These are phyloP conservation scores for Saksenaea oblongispora DNA, from an alignment of 371 early-diverging fungal species.

Conservation along the genomic window DNA sequence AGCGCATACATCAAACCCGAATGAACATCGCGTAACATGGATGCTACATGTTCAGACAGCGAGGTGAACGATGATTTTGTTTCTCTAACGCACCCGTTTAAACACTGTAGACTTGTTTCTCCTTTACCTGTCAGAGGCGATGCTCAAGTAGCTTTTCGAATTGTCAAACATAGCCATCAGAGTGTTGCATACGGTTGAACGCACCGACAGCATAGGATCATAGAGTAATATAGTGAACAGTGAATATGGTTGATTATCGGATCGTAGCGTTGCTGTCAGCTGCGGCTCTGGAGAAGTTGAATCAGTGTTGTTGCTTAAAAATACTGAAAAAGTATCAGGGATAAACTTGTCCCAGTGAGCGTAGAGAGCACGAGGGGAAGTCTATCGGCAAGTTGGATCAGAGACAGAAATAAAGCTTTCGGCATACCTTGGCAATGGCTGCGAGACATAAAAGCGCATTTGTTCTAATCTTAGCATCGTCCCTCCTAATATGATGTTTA, in stretches of 20 bases:
- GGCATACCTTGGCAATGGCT: conserved; percentile 51
- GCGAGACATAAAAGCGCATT: conserved; percentile 61
- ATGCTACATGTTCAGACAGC: conserved; percentile 44
- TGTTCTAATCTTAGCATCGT: conserved; percentile 55
- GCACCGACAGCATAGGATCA: conserved; percentile 46
- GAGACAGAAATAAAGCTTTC: background rate
- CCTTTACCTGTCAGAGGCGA: conserved; percentile 59
- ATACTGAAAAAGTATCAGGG: conserved; percentile 47
- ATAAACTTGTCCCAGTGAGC: conserved; percentile 63
- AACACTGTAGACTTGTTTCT: background rate
- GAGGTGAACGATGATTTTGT: conserved; percentile 51
- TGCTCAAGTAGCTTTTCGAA: conserved; percentile 59
- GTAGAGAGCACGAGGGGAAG: conserved; percentile 56
- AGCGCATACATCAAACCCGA: conserved; percentile 36
- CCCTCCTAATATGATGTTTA: conserved; percentile 25
- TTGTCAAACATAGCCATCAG: conserved; percentile 60
- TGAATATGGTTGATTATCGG: conserved; percentile 45
- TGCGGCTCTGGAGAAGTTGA: conserved; percentile 8
- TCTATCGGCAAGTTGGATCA: too few relatives aligned
- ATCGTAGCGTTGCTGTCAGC: conserved; percentile 22
- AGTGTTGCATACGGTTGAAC: conserved; percentile 56
- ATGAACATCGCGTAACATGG: conserved; percentile 48
- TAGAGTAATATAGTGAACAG: conserved; percentile 48
- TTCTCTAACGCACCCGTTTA: background rate
- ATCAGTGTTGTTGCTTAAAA: conserved; percentile 26